phyloP scores from a whole-genome alignment of 306 rosid genomes.

The Cucumis cinereus region DNA sequence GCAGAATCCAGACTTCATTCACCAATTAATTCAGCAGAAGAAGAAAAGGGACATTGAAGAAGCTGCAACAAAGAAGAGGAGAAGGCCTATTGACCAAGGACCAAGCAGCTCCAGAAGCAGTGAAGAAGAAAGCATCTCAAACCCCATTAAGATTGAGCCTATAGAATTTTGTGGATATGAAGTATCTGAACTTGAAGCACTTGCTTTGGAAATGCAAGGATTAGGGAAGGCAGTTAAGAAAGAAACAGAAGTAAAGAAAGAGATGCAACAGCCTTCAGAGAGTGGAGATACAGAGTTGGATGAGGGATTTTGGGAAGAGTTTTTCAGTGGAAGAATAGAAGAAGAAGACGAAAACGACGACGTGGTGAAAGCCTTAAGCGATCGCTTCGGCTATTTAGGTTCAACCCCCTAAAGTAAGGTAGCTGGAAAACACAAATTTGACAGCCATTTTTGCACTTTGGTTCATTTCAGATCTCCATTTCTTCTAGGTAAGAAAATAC shows the following conservation, averaged over 20 bases:
- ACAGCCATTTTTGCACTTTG: not conserved
- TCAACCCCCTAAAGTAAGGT: constrained; percentile 11
- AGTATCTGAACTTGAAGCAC: constrained; percentile 4
- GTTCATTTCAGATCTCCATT: constrained; percentile 8
- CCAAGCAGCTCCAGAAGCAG: constrained; percentile 3
- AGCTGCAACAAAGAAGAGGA: not conserved
- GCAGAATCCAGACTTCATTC: constrained; percentile 2
- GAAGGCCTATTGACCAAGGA: not conserved
- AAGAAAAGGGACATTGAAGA: not conserved
- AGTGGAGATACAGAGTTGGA: constrained; percentile 5
- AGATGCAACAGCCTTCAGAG: not conserved
- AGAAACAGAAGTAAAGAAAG: not conserved
- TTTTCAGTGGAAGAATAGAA: constrained; percentile 2
- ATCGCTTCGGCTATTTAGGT: constrained; percentile 4
- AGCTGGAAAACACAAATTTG: constrained; percentile 6
- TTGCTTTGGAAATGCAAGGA: constrained; percentile 8
- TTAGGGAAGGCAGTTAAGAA: not conserved
- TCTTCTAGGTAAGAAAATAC: not conserved
- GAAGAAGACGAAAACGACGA: not conserved
- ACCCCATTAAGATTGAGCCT: constrained; percentile 5
- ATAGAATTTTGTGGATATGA: not conserved
- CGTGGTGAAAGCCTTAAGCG: not conserved
- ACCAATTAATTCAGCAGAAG: not conserved
- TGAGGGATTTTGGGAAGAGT: constrained; percentile 7
- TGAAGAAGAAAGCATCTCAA: not conserved